Conservation (phyloP, 2,329 filamentous ascomycete genomes). For the Chaetomium strumarium region DNA sequence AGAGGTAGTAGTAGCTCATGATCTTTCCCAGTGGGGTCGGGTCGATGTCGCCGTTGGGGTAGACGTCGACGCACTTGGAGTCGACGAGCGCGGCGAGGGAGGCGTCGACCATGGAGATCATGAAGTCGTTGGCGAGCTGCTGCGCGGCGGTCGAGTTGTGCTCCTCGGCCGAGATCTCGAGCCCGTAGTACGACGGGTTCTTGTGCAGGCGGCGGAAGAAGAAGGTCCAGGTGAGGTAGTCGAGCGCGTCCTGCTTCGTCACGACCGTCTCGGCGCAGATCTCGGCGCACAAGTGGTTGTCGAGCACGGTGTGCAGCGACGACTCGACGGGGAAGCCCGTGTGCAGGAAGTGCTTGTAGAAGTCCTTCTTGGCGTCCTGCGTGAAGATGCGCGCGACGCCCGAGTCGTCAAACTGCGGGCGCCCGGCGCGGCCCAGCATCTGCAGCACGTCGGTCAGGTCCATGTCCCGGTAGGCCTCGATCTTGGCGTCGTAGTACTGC, state of each 20-base stretch:
- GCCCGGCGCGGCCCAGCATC: slow-evolving; percentile 92
- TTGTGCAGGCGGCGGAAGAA: slow-evolving; percentile 97
- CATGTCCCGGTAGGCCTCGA: slow-evolving; percentile 97
- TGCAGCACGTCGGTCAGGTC: slow-evolving; percentile 95
- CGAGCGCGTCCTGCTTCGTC: slow-evolving; percentile 93
- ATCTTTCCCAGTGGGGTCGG: slow-evolving; percentile 92
- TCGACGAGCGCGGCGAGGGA: slow-evolving; percentile 76
- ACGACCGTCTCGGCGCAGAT: slow-evolving; percentile 87
- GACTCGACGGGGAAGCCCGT: slow-evolving; percentile 98
- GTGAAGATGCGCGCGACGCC: slow-evolving; percentile 97
- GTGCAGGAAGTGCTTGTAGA: slow-evolving; percentile 98
- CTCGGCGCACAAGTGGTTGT: slow-evolving; percentile 95
- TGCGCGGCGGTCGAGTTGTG: slow-evolving; percentile 85
- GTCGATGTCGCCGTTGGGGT: slow-evolving; percentile 83
- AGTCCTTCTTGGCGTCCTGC: slow-evolving; percentile 94
- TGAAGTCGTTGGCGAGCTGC: slow-evolving; percentile 83
- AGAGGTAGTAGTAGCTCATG: slow-evolving; percentile 98
- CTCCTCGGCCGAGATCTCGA: slow-evolving; percentile 88
- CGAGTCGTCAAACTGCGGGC: slow-evolving; percentile 92
- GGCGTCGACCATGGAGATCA: slow-evolving; percentile 85
- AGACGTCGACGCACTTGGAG: slow-evolving; percentile 77
- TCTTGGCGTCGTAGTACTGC: slow-evolving; percentile 97
- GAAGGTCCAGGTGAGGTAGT: slow-evolving; percentile 98
- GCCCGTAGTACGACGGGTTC: slow-evolving; percentile 95
- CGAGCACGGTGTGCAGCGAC: slow-evolving; percentile 88